phyloP scores from a whole-genome alignment of 2,329 filamentous ascomycete species.

The Pseudogymnoascus sp. region DNA sequence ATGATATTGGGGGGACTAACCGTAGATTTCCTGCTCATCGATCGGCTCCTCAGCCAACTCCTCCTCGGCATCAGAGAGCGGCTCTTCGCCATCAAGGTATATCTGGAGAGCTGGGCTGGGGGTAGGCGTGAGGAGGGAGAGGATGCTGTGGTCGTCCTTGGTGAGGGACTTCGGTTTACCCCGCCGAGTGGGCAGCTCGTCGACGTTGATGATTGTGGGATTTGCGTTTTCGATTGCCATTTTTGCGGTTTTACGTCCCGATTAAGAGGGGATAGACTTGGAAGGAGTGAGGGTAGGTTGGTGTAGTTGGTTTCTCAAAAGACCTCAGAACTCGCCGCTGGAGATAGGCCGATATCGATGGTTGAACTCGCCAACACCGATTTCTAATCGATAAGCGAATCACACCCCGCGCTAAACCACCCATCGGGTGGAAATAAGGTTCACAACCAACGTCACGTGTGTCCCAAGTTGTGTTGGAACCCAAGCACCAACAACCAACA shows the following conservation, averaged over 20 bases:
- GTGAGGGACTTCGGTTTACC: constrained; percentile 42
- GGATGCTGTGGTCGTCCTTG: constrained; percentile 23
- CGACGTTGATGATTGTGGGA: constrained; percentile 81
- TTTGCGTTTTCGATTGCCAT: constrained; percentile 65
- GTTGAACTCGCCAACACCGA: neutral
- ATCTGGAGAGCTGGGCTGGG: constrained; percentile 16
- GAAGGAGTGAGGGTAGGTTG: neutral
- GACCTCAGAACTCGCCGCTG: neutral
- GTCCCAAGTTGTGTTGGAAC: neutral
- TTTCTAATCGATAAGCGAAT: constrained; percentile 1
- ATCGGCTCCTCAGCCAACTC: constrained; percentile 70
- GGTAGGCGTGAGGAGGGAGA: constrained; percentile 21
- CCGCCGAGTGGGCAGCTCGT: constrained; percentile 77
- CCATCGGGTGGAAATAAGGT: neutral
- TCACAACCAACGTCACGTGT: neutral
- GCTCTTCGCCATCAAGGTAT: constrained; percentile 23
- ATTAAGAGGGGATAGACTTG: neutral
- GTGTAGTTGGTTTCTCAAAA: neutral
- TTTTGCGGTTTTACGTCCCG: neutral
- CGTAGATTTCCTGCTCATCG: constrained; percentile 95
- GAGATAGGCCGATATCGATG: neutral
- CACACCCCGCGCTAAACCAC: neutral
- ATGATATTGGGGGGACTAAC: constrained; percentile 36
- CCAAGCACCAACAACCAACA: neutral
- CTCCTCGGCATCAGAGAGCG: constrained; percentile 39